Conservation (phyloP, 179 eudicot genomes). For the Silene coronaria region DNA sequence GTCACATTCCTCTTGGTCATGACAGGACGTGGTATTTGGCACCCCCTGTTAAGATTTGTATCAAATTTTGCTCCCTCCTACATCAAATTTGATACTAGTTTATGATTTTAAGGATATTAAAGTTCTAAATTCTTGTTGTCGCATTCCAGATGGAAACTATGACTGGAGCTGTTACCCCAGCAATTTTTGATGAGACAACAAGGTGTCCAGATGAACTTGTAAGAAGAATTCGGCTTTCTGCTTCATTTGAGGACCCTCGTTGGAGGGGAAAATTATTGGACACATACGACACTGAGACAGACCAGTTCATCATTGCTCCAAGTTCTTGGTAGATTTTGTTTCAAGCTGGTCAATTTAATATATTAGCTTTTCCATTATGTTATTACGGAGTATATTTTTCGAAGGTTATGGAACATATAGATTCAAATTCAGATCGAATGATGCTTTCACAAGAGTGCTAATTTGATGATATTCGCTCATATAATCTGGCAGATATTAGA, state of each 20-base stretch:
- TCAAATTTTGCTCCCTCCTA: neutral
- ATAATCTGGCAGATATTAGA: neutral
- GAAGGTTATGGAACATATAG: too few species aligned
- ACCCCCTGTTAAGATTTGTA: neutral
- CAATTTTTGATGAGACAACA: constrained; percentile 68
- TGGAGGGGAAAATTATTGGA: constrained; percentile 65
- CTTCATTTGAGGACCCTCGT: constrained; percentile 53
- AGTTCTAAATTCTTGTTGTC: constrained; percentile 3
- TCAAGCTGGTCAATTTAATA: constrained; percentile 8
- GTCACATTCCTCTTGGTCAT: neutral
- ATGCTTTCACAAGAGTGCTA: neutral
- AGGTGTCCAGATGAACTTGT: constrained; percentile 90
- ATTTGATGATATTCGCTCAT: neutral
- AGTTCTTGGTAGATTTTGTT: constrained; percentile 52
- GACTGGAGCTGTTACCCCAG: constrained; percentile 59
- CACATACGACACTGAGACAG: constrained; percentile 67
- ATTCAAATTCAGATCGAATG: neutral
- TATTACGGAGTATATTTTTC: neutral
- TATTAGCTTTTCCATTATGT: neutral
- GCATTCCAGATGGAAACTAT: constrained; percentile 62
- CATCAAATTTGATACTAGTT: neutral
- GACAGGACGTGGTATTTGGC: neutral
- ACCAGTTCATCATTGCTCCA: constrained; percentile 68
- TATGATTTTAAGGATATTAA: constrained; percentile 1
- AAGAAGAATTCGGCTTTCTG: constrained; percentile 61